Evolutionary conservation across 148 eudicot species (phyloP).

Genomic region (Camellia japonica): DNA sequence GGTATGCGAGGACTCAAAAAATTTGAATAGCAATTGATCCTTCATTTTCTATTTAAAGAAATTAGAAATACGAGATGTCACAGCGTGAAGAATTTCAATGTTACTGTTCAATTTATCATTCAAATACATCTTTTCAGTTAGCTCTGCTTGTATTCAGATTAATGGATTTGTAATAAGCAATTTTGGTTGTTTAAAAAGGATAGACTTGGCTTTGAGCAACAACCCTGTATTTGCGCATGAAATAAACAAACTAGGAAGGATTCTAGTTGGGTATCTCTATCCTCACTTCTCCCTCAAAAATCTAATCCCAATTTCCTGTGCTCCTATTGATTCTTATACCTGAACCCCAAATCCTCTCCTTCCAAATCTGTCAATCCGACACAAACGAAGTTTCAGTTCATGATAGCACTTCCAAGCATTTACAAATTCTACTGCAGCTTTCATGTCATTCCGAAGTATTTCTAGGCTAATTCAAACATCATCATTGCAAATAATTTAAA

Average conservation of each 20-base stretch:
- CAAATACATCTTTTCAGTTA: not conserved
- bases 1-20: not conserved
- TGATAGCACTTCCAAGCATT: not conserved
- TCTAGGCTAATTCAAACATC: not conserved
- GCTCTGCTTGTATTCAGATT: not conserved
- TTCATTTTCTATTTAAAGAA: not conserved
- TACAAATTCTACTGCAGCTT: not conserved
- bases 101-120: not conserved
- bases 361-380: not conserved
- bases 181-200: not conserved
- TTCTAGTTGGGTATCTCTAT: not conserved
- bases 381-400: conserved; percentile 10
- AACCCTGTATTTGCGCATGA: not conserved
- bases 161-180: not conserved
- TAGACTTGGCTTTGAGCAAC: not conserved
- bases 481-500: not conserved
- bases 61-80: not conserved
- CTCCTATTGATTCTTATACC: not conserved
- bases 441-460: not conserved
- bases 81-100: not conserved
- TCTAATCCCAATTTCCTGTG: not conserved
- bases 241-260: not conserved
- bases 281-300: not conserved
- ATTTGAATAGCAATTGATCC: not conserved
- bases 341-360: conserved; percentile 6